Evolutionary conservation across 2,329 filamentous ascomycete species (phyloP), one percentile per base, ranked within the genome.

Genomic region (Zymoseptoria pseudotritici): DNA sequence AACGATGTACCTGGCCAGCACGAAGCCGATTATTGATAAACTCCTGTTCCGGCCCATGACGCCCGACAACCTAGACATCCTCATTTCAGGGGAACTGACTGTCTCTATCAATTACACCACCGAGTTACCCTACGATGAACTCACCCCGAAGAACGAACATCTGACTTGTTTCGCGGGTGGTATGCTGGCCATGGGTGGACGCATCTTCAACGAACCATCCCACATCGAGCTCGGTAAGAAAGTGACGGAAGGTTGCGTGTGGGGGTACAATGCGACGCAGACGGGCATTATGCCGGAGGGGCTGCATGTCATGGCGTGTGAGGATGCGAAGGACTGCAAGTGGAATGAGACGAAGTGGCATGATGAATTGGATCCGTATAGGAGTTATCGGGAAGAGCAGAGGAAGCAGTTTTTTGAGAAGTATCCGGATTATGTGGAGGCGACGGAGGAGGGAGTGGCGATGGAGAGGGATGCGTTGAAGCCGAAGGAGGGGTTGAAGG

Each of bases 1-100:
- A 62, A 82, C 81, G 20, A 82, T 96, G 75, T 91, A 95, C 71
- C 80, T 87, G 60, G 83, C 83, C 59, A 82, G 85, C 3, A 82
- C 87, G 29, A 83, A 87, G 4, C 85, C 85, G 0, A 83, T 87
- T 42, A 88, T 88, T 65, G 81, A 90, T 64, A 82, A 89, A 72
- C 80, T 96, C 9, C 83, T 96, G 59, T 96, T 85, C 75, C 83
- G 87, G 4, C 91, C 91, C 0, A 88, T 94, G 84, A 82, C 85
- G 20, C 82, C 85, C 6, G 82, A 83, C 29, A 78, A 83, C 57
- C 83, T 83, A 56, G 84, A 93, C 61, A 83, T 94, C n/a, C 80
- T 94, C 2, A 85, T 94, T 62, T 84, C 89, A 0, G 87, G 88
- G 22, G 85, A 85, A 5, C 64, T 72, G 1, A 69, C 69, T 2